Base-by-base conservation (phyloP, 805 yeast genomes). In the Nakazawaea molendinolei region DNA sequence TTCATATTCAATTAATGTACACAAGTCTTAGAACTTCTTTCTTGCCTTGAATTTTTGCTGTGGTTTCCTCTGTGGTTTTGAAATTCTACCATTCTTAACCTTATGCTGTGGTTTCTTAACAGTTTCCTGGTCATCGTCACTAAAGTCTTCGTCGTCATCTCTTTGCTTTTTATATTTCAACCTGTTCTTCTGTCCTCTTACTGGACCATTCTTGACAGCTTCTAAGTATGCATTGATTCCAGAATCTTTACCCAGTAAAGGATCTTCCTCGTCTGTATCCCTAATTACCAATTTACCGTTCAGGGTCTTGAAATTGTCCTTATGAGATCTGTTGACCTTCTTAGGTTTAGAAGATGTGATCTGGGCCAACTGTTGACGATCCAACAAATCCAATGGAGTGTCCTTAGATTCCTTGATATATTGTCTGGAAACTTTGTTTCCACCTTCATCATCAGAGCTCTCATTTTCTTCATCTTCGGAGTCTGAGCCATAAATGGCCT, bases 221-320 rank as follows among this genome's bases (percentile, higher is more conserved):
- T 87, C 96, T 46, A 87, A 74, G 56, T 92, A 92, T 0, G 97
- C 97, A 53, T 84, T 84, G 45, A 90, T 74, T 13, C 96, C 95
- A 31, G 65, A 61, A 19, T 60, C 58, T 17, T 61, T 61, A 4
- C 70, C 62, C 26, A 67, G 60, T 41, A 70, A 54, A 39, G 70
- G 74, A 49, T 75, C 81, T 29, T 68, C 69, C 5, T 50, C 58
- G 8, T 55, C 61, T 12, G 58, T 65, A 24, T 58, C 58, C 39
- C 61, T 67, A 49, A 86, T 72, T 38, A 85, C 73, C 38, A 84
- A 55, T 54, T 78, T 80, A 21, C 95, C 95, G 42, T 76, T 68
- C 47, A 65, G 63, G 34, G 76, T 75, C 47, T 70, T 67, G 47
- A 71, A 65, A 33, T 65, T 60, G 21, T 65, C 49, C 35, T 56